Base-by-base conservation (phyloP, 208 protist genomes). In the Sergeia podlipaevii region DNA sequence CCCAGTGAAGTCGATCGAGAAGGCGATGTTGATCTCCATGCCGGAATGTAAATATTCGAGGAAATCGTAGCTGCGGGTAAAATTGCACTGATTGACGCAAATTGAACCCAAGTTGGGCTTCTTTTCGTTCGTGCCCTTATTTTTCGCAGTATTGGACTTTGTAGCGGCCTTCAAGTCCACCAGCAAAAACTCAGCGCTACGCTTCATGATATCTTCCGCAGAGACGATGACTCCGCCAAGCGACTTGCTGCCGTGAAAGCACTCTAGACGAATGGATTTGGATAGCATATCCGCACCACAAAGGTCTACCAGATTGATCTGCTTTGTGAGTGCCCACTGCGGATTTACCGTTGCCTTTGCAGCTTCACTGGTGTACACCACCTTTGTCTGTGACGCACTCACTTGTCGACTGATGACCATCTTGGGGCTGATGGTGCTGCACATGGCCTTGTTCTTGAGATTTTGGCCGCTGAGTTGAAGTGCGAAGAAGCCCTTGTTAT, bases 1-100 rank as follows among this genome's bases (percentile, higher is more conserved):
- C 1, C 51, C 68, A 1, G 78, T 91, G 51, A 93, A 91, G 57
- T 93, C 85, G 38, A 93, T 80, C 13, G 69, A 82, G 47, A 92
- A 66, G 39, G 65, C 62, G 10, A 91, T 59, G 30, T 80, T 81
- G 15, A 93, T 72, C 47, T 89, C 50, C 53, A 72, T 47, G 3
- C 79, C 82, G 6, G 38, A 55, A 10, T 59, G 39, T 23, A 91
- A 43, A 44, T 74, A 84, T 34, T 92, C 85, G n/a, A 80, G 10
- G 64, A 93, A 92, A 57, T 11, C 21, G 37, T 38, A 53, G 21
- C 21, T 33, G 6, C 30, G 15, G 36, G 57, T 38, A 43, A 59
- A 70, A 27, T 59, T 43, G 17, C 44, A 52, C 23, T 32, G 18
- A 30, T 42, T 27, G n/a, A 79, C n/a, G 15, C 24, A 26, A 17